phyloP scores from a whole-genome alignment of 768 basidiomycete genomes.

The Imleria badia region DNA sequence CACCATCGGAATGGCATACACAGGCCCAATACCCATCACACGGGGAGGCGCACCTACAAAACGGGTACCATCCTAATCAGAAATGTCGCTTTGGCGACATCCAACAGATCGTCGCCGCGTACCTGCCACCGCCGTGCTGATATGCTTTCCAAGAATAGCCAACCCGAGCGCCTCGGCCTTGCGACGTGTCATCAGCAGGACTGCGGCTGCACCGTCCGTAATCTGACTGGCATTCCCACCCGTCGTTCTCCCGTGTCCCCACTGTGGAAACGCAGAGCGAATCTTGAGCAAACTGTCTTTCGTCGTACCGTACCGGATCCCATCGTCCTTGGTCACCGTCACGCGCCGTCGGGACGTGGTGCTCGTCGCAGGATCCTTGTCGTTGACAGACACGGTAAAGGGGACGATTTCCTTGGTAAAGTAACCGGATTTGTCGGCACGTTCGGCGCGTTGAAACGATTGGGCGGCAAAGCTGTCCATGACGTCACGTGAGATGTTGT shows the following conservation, averaged over 20 bases:
- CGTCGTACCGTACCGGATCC: slow-evolving; percentile 74
- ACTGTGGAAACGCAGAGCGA: slow-evolving; percentile 78
- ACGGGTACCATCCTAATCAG: not conserved
- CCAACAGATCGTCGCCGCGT: slow-evolving; percentile 8
- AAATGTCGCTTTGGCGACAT: not conserved
- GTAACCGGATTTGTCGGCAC: slow-evolving; percentile 63
- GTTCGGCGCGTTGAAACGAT: slow-evolving; percentile 79
- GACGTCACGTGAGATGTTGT: slow-evolving; percentile 65
- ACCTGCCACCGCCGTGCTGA: slow-evolving; percentile 72
- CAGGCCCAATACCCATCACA: slow-evolving; percentile 88
- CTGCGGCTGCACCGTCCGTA: slow-evolving; percentile 81
- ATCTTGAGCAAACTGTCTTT: slow-evolving; percentile 62
- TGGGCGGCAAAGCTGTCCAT: slow-evolving; percentile 74
- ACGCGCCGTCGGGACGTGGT: slow-evolving; percentile 43
- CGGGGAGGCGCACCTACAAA: slow-evolving; percentile 66
- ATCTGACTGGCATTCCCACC: slow-evolving; percentile 87
- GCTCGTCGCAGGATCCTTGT: slow-evolving; percentile 58
- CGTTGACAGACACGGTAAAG: slow-evolving; percentile 62
- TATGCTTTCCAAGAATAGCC: slow-evolving; percentile 72
- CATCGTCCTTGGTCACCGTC: slow-evolving; percentile 70
- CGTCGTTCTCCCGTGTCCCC: slow-evolving; percentile 71
- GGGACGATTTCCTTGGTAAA: slow-evolving; percentile 75
- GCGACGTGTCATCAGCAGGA: slow-evolving; percentile 74
- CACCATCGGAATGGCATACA: slow-evolving; percentile 78
- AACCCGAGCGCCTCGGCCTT: slow-evolving; percentile 78